Conservation (phyloP, 2,329 filamentous ascomycete genomes). For the Coniochaeta sp. region DNA sequence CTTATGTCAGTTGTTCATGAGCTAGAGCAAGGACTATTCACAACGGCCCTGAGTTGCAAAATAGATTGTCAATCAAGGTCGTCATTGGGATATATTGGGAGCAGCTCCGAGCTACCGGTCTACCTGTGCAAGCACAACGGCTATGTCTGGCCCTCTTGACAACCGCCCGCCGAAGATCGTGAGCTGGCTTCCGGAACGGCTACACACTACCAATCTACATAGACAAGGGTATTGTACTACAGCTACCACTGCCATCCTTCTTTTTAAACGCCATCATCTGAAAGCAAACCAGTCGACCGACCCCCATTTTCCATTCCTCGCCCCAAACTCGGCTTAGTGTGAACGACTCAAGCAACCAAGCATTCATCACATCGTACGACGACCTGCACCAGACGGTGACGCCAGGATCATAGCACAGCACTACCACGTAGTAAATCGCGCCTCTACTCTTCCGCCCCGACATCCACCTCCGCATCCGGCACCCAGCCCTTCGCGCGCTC, state of each 20-base stretch:
- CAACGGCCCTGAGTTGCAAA: too few species aligned
- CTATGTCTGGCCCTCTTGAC: background rate
- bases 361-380: background rate
- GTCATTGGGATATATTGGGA: too few species aligned
- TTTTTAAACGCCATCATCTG: background rate
- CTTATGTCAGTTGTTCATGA: too few species aligned
- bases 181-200: background rate
- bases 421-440: background rate
- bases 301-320: background rate
- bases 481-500: slow-evolving; percentile 91
- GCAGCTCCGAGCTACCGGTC: too few species aligned
- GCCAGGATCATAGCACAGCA: too few species aligned
- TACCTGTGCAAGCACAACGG: too few species aligned
- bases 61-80: too few species aligned
- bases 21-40: too few species aligned
- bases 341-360: background rate
- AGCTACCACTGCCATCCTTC: background rate
- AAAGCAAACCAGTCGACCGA: background rate
- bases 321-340: background rate
- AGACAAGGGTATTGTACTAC: background rate
- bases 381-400: too few species aligned
- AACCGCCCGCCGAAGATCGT: background rate
- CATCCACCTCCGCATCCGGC: slow-evolving; percentile 53
- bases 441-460: background rate
- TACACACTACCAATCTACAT: background rate